These are phyloP conservation scores for Arabis alpina DNA, from an alignment of 345 rosid species.

Conservation along the genomic window DNA sequence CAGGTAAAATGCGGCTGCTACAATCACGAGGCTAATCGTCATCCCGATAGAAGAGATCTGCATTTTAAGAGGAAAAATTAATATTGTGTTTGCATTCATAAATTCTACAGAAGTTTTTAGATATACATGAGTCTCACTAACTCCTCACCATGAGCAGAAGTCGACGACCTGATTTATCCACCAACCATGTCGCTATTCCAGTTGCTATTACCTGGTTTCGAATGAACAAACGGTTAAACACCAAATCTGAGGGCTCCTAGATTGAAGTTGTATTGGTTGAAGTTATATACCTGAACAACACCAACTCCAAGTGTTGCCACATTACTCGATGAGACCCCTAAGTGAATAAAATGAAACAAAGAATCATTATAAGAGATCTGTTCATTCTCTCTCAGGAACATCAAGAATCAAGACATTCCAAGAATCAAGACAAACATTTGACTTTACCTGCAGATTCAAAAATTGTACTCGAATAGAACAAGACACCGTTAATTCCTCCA, in stretches of 20 bases:
- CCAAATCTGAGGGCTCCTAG: not conserved
- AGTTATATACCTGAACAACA: constrained; percentile 68
- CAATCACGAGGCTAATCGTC: constrained; percentile 72
- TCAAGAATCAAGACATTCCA: constrained; percentile 27
- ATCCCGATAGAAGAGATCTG: constrained; percentile 83
- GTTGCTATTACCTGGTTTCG: constrained; percentile 75
- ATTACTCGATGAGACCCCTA: constrained; percentile 76
- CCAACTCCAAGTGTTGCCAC: constrained; percentile 81
- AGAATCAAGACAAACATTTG: constrained; percentile 7
- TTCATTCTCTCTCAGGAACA: constrained; percentile 9
- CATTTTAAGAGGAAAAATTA: constrained; percentile 13
- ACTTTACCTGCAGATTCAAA: constrained; percentile 78
- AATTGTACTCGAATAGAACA: constrained; percentile 90
- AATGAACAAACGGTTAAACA: constrained; percentile 12
- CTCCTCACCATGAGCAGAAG: constrained; percentile 76
- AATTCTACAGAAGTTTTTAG: not conserved
- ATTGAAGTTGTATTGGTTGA: not conserved
- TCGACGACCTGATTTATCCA: constrained; percentile 88
- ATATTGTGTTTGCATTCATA: constrained; percentile 10
- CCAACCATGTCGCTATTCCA: constrained; percentile 81
- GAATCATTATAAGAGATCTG: constrained; percentile 5
- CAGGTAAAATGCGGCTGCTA: constrained; percentile 66
- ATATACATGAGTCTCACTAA: not conserved
- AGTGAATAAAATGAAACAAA: constrained; percentile 15
- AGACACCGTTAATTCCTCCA: constrained; percentile 88